Conservation (phyloP, 345 rosid genomes). For the Noccaea bulbosa region DNA sequence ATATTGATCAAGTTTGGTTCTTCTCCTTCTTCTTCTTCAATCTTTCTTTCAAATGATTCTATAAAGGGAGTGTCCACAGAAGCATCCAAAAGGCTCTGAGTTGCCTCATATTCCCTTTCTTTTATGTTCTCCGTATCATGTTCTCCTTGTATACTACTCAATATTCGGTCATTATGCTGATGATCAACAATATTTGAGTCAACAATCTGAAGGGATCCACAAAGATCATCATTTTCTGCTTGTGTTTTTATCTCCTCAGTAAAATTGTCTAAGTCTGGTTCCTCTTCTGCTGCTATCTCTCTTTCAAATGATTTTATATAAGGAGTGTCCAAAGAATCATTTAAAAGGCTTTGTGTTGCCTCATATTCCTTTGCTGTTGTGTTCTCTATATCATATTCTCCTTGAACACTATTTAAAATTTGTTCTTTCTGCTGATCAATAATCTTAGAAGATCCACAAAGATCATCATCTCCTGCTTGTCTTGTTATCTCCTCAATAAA, state of each 20-base stretch:
- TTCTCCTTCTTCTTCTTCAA: conserved; percentile 12
- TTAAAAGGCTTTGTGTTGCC: too few relatives aligned
- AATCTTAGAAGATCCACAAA: conserved; percentile 27
- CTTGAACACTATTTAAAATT: conserved; percentile 5
- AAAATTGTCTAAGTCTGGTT: too few relatives aligned
- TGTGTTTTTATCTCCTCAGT: not conserved
- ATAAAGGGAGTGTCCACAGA: conserved; percentile 16
- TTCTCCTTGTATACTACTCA: conserved; percentile 25
- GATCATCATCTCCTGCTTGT: not conserved
- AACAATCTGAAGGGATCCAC: conserved; percentile 21
- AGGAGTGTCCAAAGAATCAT: too few relatives aligned
- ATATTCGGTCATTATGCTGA: conserved; percentile 1
- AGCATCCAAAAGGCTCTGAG: conserved; percentile 23
- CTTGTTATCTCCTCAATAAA: too few relatives aligned
- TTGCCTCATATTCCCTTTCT: conserved; percentile 8
- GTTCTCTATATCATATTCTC: conserved; percentile 27
- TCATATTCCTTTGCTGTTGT: too few relatives aligned
- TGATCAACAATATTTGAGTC: conserved; percentile 4
- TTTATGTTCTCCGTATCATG: conserved; percentile 7
- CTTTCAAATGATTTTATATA: too few relatives aligned
- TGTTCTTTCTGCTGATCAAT: conserved; percentile 6
- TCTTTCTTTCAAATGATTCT: conserved; percentile 20
- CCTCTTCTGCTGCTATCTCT: too few relatives aligned
- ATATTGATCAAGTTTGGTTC: not conserved
- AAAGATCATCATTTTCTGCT: conserved; percentile 3